Base-by-base conservation (phyloP, 1,284 basidiomycete species). In the Cryptococcus wingfieldii region DNA sequence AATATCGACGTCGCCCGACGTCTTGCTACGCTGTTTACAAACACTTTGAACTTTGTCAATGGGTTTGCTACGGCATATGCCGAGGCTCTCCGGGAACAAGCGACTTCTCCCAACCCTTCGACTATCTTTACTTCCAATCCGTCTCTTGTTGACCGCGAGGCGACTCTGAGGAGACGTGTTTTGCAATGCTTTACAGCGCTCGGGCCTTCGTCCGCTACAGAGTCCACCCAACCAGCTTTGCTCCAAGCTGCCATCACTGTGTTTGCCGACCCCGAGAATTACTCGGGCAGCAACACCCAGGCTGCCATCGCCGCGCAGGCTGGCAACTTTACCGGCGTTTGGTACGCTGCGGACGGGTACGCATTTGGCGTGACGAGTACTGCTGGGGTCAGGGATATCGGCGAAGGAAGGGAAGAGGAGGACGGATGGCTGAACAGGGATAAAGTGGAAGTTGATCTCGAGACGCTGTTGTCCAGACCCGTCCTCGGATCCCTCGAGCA, bases 1-100 rank as follows among this genome's bases (percentile, higher is more conserved):
- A 95, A 89, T 10, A 84, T 95, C 6, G 96, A 98, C 67, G 89
- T 95, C 12, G 87, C 90, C 1, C 83, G 94, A 19, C 84, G 94
- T 4, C 83, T 98, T 39, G 85, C 91, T 1, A 88, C 89, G 0
- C 78, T 98, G 31, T 81, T 98, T 44, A 86, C 85, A 72, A 96
- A 98, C 69, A 88, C 90, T 0, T 83, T 98, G n/a, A 82, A 86
- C 10, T 98, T 97, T 72, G 85, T 88, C 27, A 90, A 89, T 62
- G 77, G 77, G 1, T 82, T 82, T 56, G 72, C 77, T 3, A 76
- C 69, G 1, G 76, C 77, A 7, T 79, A 79, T 59, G 66, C 73
- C 7, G 76, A 77, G 45, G 68, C 73, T 5, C 63, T 79, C 2
- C 59, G 68, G 8, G 77, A 77, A 60, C 76, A 72, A 65, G 74